Conservation (phyloP, 306 rosid genomes). For the Albizia julibrissin region DNA sequence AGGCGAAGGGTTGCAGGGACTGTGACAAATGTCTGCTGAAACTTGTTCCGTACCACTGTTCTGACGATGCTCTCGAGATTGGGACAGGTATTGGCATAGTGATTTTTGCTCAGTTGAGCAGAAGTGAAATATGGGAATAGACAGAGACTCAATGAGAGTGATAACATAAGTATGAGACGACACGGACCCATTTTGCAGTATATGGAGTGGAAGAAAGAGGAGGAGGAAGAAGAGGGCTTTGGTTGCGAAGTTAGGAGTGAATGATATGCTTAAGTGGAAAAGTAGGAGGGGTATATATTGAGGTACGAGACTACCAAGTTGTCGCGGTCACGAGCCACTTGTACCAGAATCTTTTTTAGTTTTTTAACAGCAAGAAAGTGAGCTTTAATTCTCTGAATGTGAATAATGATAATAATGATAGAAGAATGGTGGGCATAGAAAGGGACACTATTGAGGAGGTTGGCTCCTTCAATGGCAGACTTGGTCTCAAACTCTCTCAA, state of each 20-base stretch:
- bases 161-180: constrained; percentile 33
- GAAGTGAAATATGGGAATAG: constrained; percentile 45
- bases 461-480: constrained; percentile 14
- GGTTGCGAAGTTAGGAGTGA: constrained; percentile 12
- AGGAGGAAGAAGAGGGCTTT: constrained; percentile 5
- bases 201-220: neutral
- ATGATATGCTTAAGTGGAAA: constrained; percentile 34
- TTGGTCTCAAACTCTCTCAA: neutral
- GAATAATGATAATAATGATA: constrained; percentile 23
- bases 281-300: constrained; percentile 13
- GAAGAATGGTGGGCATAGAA: constrained; percentile 40
- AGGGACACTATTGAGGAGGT: constrained; percentile 32
- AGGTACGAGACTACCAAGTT: neutral
- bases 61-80: constrained; percentile 72
- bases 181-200: constrained; percentile 48
- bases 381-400: constrained; percentile 1
- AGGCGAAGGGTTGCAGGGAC: constrained; percentile 89
- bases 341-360: constrained; percentile 33
- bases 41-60: constrained; percentile 61
- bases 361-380: constrained; percentile 32
- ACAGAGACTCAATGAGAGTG: constrained; percentile 44
- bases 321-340: constrained; percentile 50
- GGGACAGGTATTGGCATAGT: constrained; percentile 71
- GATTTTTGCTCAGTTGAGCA: constrained; percentile 65
- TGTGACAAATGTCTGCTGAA: constrained; percentile 78